phyloP scores from a whole-genome alignment of 495 filamentous ascomycete species.

The Penicillium argentinense region DNA sequence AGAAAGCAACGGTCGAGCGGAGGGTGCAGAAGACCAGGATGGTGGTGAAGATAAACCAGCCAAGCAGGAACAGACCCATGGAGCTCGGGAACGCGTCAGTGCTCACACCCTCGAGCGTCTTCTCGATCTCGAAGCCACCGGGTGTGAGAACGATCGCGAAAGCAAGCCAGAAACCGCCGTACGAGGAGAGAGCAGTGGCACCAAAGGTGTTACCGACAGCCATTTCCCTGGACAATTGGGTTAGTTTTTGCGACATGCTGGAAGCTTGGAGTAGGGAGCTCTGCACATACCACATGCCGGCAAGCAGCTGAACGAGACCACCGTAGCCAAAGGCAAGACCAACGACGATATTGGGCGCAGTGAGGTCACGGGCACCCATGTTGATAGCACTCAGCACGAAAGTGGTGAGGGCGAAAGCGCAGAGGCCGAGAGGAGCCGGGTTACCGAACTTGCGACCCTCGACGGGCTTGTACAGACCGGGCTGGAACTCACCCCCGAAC shows the following conservation, averaged over 20 bases:
- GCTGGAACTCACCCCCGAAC: slow-evolving; percentile 96
- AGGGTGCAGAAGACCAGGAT: slow-evolving; percentile 86
- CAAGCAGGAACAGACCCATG: slow-evolving; percentile 83
- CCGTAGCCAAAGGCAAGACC: slow-evolving; percentile 75
- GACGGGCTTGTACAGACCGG: slow-evolving; percentile 79
- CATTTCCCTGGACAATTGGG: slow-evolving; percentile 74
- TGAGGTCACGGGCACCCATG: slow-evolving; percentile 61
- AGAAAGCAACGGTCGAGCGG: slow-evolving; percentile 94
- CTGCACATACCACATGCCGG: slow-evolving; percentile 92
- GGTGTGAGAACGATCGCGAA: slow-evolving; percentile 88
- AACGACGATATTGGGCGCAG: slow-evolving; percentile 65
- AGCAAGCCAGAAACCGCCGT: slow-evolving; percentile 96
- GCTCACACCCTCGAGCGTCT: slow-evolving; percentile 17
- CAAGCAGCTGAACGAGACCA: slow-evolving; percentile 87
- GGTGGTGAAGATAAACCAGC: slow-evolving; percentile 98
- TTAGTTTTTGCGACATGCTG: slow-evolving; percentile 3
- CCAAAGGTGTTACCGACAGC: slow-evolving; percentile 97
- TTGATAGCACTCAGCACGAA: slow-evolving; percentile 91
- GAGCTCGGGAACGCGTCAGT: slow-evolving; percentile 57
- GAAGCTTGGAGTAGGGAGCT: not conserved
- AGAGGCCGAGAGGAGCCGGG: slow-evolving; percentile 81
- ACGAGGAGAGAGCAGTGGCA: slow-evolving; percentile 94
- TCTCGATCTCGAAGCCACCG: slow-evolving; percentile 62
- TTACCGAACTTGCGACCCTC: slow-evolving; percentile 82
- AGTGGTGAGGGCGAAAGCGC: slow-evolving; percentile 92